phyloP scores from a whole-genome alignment of 768 basidiomycete genomes.

The Sarcodon sp. region DNA sequence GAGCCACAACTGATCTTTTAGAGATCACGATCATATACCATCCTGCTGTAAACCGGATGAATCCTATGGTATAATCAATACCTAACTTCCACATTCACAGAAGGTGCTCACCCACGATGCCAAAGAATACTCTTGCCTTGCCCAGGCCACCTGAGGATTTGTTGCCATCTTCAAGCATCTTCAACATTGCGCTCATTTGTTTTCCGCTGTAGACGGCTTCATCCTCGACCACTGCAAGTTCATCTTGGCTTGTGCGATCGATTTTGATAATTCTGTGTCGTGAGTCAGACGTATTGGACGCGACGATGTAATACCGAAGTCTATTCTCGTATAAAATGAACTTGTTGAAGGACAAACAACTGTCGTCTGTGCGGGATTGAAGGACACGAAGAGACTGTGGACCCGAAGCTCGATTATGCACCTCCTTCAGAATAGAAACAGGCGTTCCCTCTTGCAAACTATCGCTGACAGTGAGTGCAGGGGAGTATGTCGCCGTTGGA shows the following conservation, averaged over 20 bases:
- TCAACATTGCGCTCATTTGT: conserved; percentile 83
- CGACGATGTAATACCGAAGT: conserved; percentile 83
- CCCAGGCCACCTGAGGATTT: conserved; percentile 78
- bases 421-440: neutral
- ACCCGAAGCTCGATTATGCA: neutral
- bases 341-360: conserved; percentile 43
- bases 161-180: conserved; percentile 95
- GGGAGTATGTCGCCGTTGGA: too few relatives aligned
- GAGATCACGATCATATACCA: conserved; percentile 93
- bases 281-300: conserved; percentile 79
- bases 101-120: conserved; percentile 53
- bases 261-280: conserved; percentile 89
- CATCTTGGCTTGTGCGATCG: conserved; percentile 71
- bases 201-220: conserved; percentile 78
- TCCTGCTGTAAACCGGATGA: conserved; percentile 87
- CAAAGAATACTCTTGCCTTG: conserved; percentile 68
- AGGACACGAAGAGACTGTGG: too few relatives aligned
- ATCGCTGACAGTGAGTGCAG: too few relatives aligned
- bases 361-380: conserved; percentile 1
- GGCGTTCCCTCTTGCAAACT: neutral
- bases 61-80: conserved; percentile 37
- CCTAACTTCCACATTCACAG: neutral
- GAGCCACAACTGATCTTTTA: conserved; percentile 83
- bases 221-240: conserved; percentile 75
- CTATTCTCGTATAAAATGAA: conserved; percentile 92